Percentiles rank a stretch among this genome's conserved stretches.
These are phyloP conservation scores for Dissophora globulifera DNA, from an alignment of 192 early-diverging fungal species.

Conservation along the genomic window DNA sequence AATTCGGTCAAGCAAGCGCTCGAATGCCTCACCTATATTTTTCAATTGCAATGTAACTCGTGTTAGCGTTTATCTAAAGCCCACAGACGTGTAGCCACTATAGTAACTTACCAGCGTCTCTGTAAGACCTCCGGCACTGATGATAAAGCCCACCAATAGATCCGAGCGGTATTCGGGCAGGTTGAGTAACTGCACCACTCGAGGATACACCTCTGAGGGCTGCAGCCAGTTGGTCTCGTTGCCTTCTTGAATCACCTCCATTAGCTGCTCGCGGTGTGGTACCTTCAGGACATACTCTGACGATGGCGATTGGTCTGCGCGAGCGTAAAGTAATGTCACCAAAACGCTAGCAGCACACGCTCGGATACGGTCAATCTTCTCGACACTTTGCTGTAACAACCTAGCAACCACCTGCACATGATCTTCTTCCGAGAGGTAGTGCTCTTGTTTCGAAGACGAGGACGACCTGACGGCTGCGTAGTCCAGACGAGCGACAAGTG, in stretches of 20 bases:
- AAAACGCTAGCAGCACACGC: slow-evolving; percentile 76
- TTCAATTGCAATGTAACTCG: too few species aligned
- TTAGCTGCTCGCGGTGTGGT: slow-evolving; percentile 25
- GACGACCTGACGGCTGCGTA: not conserved
- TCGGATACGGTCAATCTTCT: slow-evolving; percentile 93
- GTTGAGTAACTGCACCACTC: slow-evolving; percentile 65
- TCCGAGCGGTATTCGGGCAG: slow-evolving; percentile 66
- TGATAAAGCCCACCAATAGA: slow-evolving; percentile 73
- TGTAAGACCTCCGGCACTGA: slow-evolving; percentile 82
- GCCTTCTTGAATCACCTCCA: slow-evolving; percentile 14
- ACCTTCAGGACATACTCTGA: slow-evolving; percentile 21
- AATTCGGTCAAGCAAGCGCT: slow-evolving; percentile 73
- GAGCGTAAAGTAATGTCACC: slow-evolving; percentile 54
- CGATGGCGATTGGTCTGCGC: not conserved
- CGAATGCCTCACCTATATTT: slow-evolving; percentile 74
- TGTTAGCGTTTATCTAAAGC: too few species aligned
- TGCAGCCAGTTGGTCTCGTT: slow-evolving; percentile 69
- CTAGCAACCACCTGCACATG: slow-evolving; percentile 55
- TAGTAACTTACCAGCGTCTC: slow-evolving; percentile 77
- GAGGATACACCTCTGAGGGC: slow-evolving; percentile 70
- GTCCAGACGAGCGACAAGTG: slow-evolving; percentile 51
- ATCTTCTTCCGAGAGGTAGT: slow-evolving; percentile 54
- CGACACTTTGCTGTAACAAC: slow-evolving; percentile 81
- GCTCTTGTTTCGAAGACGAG: not conserved
- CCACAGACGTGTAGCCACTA: too few species aligned